Evolutionary conservation across 2,329 filamentous ascomycete species (phyloP), one percentile per base, ranked within the genome.

Genomic region (Aspergillus costaricaensis): DNA sequence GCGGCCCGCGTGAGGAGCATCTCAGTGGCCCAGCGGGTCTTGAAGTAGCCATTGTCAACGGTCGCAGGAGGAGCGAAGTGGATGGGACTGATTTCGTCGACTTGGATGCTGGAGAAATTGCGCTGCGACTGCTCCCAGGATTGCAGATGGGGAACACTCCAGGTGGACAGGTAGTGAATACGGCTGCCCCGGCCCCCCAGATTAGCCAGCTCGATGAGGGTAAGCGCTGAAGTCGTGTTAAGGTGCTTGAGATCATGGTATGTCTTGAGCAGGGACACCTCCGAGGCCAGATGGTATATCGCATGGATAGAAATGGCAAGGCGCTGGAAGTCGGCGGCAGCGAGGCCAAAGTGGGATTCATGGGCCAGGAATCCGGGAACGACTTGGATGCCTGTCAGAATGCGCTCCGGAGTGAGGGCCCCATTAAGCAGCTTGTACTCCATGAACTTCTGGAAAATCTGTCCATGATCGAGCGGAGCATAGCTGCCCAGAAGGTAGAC

Each of bases 101-200:
- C 17, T 7, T 30, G 36, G 30, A 43, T 43, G 19, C 19, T 32
- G 5, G 27, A 19, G 41, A 44, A 19, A 21, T 15, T 27, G 7
- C 47, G 55, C 3, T 30, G 32, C 19, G 47, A 51, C 9, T 36
- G 49, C 9, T 38, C 36, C 55, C 55, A 58, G 14, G 55, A 25
- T 36, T 58, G 55, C 15, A 58, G 32, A 36, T 58, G 55, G 19
- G 55, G 47, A 4, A 52, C 55, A 23, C 44, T 51, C 47, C 47
- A 58, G 36, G 55, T 58, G n/a, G 55, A 58, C 15, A 58, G 23
- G 36, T 58, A 41, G 14, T 58, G 55, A 36, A 58, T 32, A 15
- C 50, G 47, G 7, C 32, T 52, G 15, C 23, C 21, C 7, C 25
- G 44, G 12, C 9, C 21, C 9, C 36, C 55, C 9, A 39, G 25